phyloP scores from a whole-genome alignment of 441 rosid genomes.

The Adansonia gregorii region DNA sequence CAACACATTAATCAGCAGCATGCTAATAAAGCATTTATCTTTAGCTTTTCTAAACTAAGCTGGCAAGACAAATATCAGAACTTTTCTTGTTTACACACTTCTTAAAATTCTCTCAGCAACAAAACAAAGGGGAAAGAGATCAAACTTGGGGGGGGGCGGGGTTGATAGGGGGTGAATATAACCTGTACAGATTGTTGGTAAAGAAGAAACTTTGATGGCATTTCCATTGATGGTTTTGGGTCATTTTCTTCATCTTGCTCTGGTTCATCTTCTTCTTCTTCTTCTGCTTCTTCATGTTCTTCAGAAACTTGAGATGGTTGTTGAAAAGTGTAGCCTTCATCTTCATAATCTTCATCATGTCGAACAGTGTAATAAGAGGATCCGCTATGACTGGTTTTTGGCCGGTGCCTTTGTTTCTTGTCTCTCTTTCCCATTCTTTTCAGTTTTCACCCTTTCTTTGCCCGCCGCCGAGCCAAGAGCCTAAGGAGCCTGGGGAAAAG shows the following conservation, averaged over 20 bases:
- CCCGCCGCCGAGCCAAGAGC: background rate
- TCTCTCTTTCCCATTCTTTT: conserved; percentile 68
- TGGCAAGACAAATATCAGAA: background rate
- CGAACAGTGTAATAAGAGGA: conserved; percentile 45
- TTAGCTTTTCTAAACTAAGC: background rate
- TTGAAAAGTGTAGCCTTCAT: conserved; percentile 27
- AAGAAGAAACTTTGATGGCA: conserved; percentile 77
- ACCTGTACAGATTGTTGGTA: conserved; percentile 89
- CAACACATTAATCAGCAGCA: background rate
- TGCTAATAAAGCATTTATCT: background rate
- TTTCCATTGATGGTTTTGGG: conserved; percentile 33
- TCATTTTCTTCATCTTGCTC: conserved; percentile 29
- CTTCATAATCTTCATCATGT: conserved; percentile 36
- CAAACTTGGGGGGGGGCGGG: background rate
- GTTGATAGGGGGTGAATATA: background rate
- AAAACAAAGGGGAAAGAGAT: background rate
- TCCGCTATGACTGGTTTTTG: conserved; percentile 42
- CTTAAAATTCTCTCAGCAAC: background rate
- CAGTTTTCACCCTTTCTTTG: background rate
- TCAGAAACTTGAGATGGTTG: conserved; percentile 40
- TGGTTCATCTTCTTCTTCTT: conserved; percentile 29
- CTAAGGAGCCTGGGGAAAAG: background rate
- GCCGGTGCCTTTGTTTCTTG: conserved; percentile 64
- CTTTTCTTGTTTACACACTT: background rate
- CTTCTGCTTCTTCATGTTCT: conserved; percentile 36